Percentiles rank a stretch among this genome's conserved stretches.
These are phyloP conservation scores for Aphanomyces stellatus DNA, from an alignment of 352 stramenopile genomes.

Conservation along the genomic window DNA sequence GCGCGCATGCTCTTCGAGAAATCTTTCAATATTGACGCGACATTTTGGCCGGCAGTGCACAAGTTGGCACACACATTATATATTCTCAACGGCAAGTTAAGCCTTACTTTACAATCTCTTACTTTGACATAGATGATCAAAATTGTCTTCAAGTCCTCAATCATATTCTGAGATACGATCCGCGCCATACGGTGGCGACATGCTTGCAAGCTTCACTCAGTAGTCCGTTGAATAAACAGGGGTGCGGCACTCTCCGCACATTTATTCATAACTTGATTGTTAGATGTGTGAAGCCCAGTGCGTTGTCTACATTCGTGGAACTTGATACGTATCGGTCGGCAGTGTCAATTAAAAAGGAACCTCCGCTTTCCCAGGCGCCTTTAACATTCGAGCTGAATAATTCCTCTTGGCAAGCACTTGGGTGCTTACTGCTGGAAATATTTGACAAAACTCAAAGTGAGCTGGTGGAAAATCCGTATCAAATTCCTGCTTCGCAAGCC, in stretches of 20 bases:
- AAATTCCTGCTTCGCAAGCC: neutral
- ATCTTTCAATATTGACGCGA: conserved; percentile 7
- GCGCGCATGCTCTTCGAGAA: conserved; percentile 6
- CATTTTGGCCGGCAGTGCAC: conserved; percentile 16
- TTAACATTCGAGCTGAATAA: neutral
- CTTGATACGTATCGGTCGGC: neutral
- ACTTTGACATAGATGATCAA: neutral
- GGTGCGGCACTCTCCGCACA: no score
- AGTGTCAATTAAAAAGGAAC: neutral
- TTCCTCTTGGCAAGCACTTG: neutral
- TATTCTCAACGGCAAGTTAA: neutral
- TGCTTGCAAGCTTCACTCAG: neutral
- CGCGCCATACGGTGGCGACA: neutral
- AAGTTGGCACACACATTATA: conserved; percentile 10
- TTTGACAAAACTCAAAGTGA: neutral
- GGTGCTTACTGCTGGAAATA: conserved; percentile 7
- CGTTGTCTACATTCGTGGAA: neutral
- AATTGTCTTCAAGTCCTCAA: neutral
- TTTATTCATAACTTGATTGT: neutral
- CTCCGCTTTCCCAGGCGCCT: neutral
- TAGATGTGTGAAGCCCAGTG: neutral
- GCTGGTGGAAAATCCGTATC: neutral
- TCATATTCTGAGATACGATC: neutral
- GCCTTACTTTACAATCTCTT: neutral
- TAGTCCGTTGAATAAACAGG: neutral